Conservation (phyloP, 768 basidiomycete species). For the Boletus tylopilopsis region DNA sequence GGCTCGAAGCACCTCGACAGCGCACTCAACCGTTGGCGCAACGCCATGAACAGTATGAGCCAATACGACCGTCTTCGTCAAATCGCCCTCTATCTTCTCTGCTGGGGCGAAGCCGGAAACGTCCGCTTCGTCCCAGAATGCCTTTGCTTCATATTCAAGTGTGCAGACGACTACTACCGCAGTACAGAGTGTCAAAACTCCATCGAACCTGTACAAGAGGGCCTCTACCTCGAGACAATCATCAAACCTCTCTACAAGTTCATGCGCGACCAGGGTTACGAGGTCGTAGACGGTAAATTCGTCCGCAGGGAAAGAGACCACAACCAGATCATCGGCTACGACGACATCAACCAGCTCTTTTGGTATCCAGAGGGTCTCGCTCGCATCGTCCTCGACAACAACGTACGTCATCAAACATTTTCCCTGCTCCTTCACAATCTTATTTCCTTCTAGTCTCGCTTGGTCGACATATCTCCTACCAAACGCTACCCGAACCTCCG, state of each 20-base stretch:
- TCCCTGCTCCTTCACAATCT: background rate
- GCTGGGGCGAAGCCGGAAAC: constrained; percentile 98
- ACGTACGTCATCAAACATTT: constrained; percentile 43
- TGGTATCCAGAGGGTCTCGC: constrained; percentile 99
- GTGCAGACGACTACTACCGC: constrained; percentile 99
- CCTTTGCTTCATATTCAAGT: constrained; percentile 99
- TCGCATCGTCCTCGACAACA: constrained; percentile 84
- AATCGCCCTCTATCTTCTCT: constrained; percentile 91
- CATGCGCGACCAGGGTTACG: constrained; percentile 97
- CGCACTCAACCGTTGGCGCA: constrained; percentile 92
- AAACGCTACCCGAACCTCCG: constrained; percentile 93
- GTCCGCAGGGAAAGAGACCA: constrained; percentile 93
- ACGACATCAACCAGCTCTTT: constrained; percentile 98
- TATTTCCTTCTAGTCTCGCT: constrained; percentile 58
- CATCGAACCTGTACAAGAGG: constrained; percentile 90
- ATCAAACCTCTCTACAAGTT: constrained; percentile 95
- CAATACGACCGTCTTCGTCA: constrained; percentile 97
- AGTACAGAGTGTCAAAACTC: constrained; percentile 96
- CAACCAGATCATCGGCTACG: constrained; percentile 96
- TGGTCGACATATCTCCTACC: constrained; percentile 87
- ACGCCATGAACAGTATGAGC: constrained; percentile 99
- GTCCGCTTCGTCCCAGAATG: constrained; percentile 97
- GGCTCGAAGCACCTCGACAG: constrained; percentile 84
- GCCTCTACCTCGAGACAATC: constrained; percentile 85
- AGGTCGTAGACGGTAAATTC: constrained; percentile 92